These are phyloP conservation scores for Massariosphaeria phaeospora DNA, from an alignment of 495 filamentous ascomycete species.

Conservation along the genomic window DNA sequence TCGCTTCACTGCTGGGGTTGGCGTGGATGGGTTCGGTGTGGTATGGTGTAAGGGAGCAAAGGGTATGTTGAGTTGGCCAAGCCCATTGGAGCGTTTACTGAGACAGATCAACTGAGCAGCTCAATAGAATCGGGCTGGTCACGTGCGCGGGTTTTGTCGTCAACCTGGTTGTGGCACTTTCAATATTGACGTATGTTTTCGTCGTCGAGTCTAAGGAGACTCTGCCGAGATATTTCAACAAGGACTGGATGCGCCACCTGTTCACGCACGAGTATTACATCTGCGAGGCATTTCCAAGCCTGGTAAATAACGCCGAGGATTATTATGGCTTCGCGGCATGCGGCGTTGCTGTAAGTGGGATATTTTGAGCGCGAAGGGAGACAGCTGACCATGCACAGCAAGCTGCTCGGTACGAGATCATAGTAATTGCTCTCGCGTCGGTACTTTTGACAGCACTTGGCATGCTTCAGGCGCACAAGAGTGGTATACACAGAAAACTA, in stretches of 20 bases:
- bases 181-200: constrained; percentile 9
- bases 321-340: constrained; percentile 13
- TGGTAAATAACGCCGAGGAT: neutral
- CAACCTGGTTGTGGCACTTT: neutral
- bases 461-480: neutral
- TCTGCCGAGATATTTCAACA: neutral
- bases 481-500: too few species aligned
- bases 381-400: neutral
- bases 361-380: neutral
- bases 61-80: neutral
- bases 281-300: constrained; percentile 12
- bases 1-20: neutral
- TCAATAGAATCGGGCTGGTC: neutral
- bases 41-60: neutral
- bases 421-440: neutral
- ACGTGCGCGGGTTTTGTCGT: neutral
- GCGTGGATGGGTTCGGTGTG: neutral
- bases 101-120: neutral
- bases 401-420: neutral
- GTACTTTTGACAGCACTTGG: neutral
- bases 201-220: neutral
- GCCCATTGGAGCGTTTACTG: neutral
- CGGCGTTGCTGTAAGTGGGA: constrained; percentile 7
- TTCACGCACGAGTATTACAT: constrained; percentile 18
- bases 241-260: neutral